Conservation (phyloP, 306 rosid species). For the Prunus padus region DNA sequence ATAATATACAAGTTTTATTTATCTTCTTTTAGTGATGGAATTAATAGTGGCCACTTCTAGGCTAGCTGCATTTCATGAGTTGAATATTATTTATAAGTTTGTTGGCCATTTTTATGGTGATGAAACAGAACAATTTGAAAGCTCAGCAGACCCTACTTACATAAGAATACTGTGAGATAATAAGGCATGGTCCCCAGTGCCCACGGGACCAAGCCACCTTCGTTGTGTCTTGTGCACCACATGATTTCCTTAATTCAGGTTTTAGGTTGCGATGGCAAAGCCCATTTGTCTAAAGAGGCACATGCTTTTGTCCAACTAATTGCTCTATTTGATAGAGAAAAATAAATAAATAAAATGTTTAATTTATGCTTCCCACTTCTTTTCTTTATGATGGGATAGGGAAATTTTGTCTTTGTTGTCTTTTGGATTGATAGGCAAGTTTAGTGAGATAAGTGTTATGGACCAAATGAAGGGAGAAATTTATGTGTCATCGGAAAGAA, state of each 20-base stretch:
- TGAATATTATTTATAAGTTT: not conserved
- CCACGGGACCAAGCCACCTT: not conserved
- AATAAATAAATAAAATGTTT: not conserved
- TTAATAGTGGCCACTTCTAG: not conserved
- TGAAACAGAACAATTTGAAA: conserved; percentile 2
- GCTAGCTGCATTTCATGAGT: not conserved
- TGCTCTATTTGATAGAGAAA: not conserved
- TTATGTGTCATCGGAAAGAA: not conserved
- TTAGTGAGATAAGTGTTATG: not conserved
- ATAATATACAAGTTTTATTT: not conserved
- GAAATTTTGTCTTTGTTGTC: not conserved
- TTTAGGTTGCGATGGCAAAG: not conserved
- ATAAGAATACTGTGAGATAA: conserved; percentile 15
- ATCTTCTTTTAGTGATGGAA: not conserved
- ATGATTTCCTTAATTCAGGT: conserved; percentile 3
- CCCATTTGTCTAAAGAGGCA: conserved; percentile 9
- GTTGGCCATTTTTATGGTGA: not conserved
- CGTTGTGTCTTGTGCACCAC: not conserved
- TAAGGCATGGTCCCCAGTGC: not conserved
- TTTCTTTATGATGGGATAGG: not conserved
- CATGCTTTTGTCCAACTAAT: conserved; percentile 13
- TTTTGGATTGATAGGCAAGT: not conserved
- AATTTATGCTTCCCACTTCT: not conserved
- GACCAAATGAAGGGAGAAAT: no score
- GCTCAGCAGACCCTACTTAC: conserved; percentile 1